A percentile compares a stretch with the other conserved stretches of the same genome.
These are phyloP conservation scores for Penicillium sp. DNA, from an alignment of 2,329 filamentous ascomycete genomes.

Conservation along the genomic window DNA sequence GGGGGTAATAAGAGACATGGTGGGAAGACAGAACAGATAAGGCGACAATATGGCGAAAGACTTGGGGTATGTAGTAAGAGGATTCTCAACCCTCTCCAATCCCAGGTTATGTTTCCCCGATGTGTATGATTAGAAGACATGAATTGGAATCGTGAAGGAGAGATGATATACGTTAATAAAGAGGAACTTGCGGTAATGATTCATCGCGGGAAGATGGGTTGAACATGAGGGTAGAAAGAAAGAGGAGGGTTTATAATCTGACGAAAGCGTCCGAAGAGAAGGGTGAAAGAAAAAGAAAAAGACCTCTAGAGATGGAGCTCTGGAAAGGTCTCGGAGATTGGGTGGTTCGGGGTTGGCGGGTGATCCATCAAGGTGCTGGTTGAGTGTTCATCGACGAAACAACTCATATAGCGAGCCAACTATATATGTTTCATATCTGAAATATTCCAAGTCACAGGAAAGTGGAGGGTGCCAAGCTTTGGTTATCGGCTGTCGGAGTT, in stretches of 20 bases:
- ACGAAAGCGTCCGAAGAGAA: background rate
- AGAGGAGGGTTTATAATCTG: background rate
- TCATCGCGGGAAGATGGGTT: background rate
- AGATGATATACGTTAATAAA: constrained; percentile 10
- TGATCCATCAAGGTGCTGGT: background rate
- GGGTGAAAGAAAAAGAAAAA: background rate
- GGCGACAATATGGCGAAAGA: constrained; percentile 6
- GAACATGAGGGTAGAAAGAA: background rate
- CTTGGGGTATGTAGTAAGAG: constrained; percentile 5
- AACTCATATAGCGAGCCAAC: background rate
- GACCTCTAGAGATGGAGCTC: background rate
- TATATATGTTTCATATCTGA: background rate
- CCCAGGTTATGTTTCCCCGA: constrained; percentile 1
- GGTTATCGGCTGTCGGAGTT: constrained; percentile 6
- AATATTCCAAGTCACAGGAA: background rate
- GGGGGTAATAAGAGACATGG: constrained; percentile 10
- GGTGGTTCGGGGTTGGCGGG: background rate
- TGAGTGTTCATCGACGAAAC: background rate
- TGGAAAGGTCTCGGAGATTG: background rate
- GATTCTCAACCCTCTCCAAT: constrained; percentile 3
- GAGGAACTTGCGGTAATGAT: constrained; percentile 1
- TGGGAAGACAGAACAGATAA: constrained; percentile 11
- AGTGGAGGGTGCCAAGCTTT: constrained; percentile 4
- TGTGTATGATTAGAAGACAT: constrained; percentile 14
- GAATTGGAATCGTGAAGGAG: constrained; percentile 6